These are phyloP conservation scores for Barnettozyma sucrosica DNA, from an alignment of 805 yeast genomes.

Conservation along the genomic window DNA sequence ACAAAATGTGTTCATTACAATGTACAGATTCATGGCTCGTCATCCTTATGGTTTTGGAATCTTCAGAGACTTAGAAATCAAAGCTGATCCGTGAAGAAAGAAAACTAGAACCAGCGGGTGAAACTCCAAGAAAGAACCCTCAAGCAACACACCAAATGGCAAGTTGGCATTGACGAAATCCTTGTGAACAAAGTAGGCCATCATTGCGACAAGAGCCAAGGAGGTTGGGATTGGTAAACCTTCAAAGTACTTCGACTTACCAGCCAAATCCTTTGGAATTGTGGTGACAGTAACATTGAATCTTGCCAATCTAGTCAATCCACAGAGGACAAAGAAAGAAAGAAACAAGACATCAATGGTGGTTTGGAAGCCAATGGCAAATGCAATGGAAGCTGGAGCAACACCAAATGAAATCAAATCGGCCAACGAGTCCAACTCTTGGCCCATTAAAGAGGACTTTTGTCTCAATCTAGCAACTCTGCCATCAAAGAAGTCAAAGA, in stretches of 20 bases:
- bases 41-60: slow-evolving; percentile 69
- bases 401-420: slow-evolving; percentile 93
- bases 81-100: slow-evolving; percentile 78
- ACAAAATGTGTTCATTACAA: background rate
- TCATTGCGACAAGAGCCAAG: slow-evolving; percentile 60
- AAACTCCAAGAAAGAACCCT: slow-evolving; percentile 57
- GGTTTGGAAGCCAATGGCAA: slow-evolving; percentile 82
- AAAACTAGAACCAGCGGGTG: slow-evolving; percentile 67
- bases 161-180: slow-evolving; percentile 44
- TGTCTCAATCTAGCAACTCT: slow-evolving; percentile 93
- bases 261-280: slow-evolving; percentile 82
- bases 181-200: slow-evolving; percentile 62
- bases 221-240: slow-evolving; percentile 96
- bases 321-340: slow-evolving; percentile 85
- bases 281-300: slow-evolving; percentile 92
- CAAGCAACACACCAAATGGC: slow-evolving; percentile 60
- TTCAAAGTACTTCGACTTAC: slow-evolving; percentile 89
- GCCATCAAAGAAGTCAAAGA: slow-evolving; percentile 96
- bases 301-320: slow-evolving; percentile 88
- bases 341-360: slow-evolving; percentile 73
- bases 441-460: slow-evolving; percentile 91
- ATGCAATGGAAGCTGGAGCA: slow-evolving; percentile 91
- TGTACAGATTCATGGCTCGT: background rate
- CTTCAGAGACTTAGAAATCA: slow-evolving; percentile 84
- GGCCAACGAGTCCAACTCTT: slow-evolving; percentile 94